A percentile compares a stretch with the other conserved stretches of the same genome.
Conservation (phyloP, 352 stramenopile genomes). For the Aphanomyces stellatus region DNA sequence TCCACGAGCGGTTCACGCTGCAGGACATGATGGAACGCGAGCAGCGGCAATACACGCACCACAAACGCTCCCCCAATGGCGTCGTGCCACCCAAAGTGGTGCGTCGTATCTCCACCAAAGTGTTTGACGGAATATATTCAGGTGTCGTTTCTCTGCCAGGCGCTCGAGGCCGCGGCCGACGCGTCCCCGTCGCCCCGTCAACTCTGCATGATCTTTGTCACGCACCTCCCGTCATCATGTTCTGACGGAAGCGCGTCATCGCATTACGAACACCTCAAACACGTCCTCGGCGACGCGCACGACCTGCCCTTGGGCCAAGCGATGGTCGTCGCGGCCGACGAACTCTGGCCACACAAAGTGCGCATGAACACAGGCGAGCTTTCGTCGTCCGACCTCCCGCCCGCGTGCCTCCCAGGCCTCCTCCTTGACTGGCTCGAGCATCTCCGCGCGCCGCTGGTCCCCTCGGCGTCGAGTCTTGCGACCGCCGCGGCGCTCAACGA, state of each 20-base stretch:
- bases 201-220: conserved; percentile 22
- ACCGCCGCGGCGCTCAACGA: conserved; percentile 42
- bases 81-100: conserved; percentile 33
- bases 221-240: conserved; percentile 13
- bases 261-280: conserved; percentile 2
- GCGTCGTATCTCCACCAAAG: too few species aligned
- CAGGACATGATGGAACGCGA: conserved; percentile 58
- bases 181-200: neutral
- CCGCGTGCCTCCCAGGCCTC: conserved; percentile 53
- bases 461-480: conserved; percentile 10
- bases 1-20: conserved; percentile 66
- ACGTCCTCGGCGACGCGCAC: neutral
- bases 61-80: conserved; percentile 24
- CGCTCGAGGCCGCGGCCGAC: conserved; percentile 19
- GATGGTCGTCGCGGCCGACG: conserved; percentile 26
- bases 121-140: too few species aligned
- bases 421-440: conserved; percentile 78
- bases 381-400: conserved; percentile 15
- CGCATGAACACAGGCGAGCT: conserved; percentile 60
- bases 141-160: conserved; percentile 15
- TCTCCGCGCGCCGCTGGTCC: conserved; percentile 45
- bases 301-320: neutral
- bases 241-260: conserved; percentile 10
- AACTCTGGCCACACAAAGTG: conserved; percentile 60
- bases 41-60: conserved; percentile 41